These are phyloP conservation scores for Uronychia binucleata DNA, from an alignment of 73 alveolate genomes.

Conservation along the genomic window DNA sequence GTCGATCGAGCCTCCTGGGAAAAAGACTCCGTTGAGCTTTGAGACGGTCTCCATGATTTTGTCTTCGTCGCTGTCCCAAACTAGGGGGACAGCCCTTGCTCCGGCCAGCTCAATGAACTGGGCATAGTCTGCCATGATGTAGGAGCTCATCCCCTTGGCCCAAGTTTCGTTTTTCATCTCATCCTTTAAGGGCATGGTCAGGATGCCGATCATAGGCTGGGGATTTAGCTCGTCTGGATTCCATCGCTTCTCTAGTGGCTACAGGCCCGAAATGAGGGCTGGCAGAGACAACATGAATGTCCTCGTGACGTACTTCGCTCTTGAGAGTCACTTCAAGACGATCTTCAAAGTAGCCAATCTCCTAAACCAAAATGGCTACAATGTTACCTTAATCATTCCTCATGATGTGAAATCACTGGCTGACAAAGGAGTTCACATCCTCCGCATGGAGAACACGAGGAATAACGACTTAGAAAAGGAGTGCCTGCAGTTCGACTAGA, in stretches of 20 bases:
- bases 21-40: conserved; percentile 50
- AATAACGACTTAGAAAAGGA: background rate
- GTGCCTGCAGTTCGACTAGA: background rate
- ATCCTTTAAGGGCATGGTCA: no score
- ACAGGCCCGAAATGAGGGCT: no score
- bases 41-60: conserved; percentile 8
- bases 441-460: background rate
- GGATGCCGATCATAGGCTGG: no score
- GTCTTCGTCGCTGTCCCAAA: conserved; percentile 24
- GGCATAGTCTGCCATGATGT: conserved; percentile 63
- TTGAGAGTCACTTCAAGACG: background rate
- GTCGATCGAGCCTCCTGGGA: conserved; percentile 61
- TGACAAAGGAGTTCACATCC: background rate
- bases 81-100: conserved; percentile 66
- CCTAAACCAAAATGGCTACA: background rate
- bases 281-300: background rate
- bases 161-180: no score
- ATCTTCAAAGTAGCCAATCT: background rate
- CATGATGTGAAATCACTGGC: background rate
- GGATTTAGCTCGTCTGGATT: no score
- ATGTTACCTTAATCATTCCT: background rate
- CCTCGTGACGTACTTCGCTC: background rate
- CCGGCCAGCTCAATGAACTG: conserved; percentile 63
- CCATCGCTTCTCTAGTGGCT: no score
- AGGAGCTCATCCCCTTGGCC: conserved; percentile 17